Base-by-base conservation (phyloP, 1,284 basidiomycete genomes). In the Moesziomyces globuligerus region DNA sequence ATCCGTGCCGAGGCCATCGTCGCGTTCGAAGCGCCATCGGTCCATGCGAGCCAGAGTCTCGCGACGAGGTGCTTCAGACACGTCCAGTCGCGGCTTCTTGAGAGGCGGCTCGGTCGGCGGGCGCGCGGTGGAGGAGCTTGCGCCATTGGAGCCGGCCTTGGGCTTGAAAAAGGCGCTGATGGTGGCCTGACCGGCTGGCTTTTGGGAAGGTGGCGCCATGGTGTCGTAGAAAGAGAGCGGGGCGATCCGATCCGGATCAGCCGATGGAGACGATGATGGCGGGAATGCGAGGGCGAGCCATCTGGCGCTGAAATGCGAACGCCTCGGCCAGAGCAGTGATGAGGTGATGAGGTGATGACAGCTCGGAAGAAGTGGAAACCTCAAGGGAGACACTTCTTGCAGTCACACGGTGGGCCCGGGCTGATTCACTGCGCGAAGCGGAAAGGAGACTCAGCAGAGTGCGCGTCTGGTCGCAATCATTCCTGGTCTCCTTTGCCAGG, bases 81-180 rank as follows among this genome's bases (percentile, higher is more conserved):
- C 17, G 36, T 13, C 51, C n/a, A 43, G 34, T 40, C 47, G 46
- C 1, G 46, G 28, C 5, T 55, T 51, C 53, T 70, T 70, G 15
- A 32, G 39, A 47, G 61, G 61, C 53, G 56, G 53, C 44, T 55
- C 49, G 7, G 29, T 5, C 13, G 41, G 13, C 3, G 28, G 44
- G 17, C n/a, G 42, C 4, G 17, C 38, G 4, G 28, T 32, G 17
- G 65, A 61, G 23, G 57, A 32, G 11, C 44, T n/a, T 17, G 32
- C 39, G 18, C 39, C 32, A 37, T 65, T 47, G 20, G 50, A 50
- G 29, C 36, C 24, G 10, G 49, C 38, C 25, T 71, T 74, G 20
- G 71, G 62, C 23, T 71, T 70, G 57, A 74, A 74, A 51, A 74
- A 74, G 38, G 67, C 55, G 62, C 67, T 70, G 52, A 74, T 67